These are phyloP conservation scores for Fagus sylvatica DNA, from an alignment of 306 rosid genomes.

Conservation along the genomic window DNA sequence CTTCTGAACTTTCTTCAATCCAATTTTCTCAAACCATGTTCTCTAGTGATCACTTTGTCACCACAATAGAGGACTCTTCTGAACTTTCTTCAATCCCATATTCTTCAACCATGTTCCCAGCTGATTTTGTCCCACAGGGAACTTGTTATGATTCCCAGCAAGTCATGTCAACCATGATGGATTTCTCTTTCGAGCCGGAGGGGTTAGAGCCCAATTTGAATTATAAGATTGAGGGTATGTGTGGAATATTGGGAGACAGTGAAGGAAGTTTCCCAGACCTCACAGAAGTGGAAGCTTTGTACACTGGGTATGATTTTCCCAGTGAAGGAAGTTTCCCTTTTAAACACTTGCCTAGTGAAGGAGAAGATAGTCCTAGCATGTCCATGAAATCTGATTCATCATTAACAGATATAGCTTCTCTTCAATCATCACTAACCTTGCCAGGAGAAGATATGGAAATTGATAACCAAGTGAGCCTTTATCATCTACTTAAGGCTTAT, in stretches of 20 bases:
- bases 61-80: constrained; percentile 17
- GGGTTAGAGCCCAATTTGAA: neutral
- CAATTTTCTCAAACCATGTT: constrained; percentile 28
- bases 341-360: constrained; percentile 24
- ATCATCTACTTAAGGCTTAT: constrained; percentile 48
- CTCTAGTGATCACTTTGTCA: constrained; percentile 7
- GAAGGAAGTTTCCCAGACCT: constrained; percentile 32
- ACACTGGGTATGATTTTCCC: too few relatives aligned
- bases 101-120: constrained; percentile 24
- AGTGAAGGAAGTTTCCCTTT: constrained; percentile 47
- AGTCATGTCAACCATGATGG: constrained; percentile 22
- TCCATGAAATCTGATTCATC: constrained; percentile 45
- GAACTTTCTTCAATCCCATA: constrained; percentile 22
- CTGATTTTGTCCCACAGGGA: constrained; percentile 24
- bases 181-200: neutral
- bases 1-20: constrained; percentile 19
- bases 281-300: too few relatives aligned
- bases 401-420: constrained; percentile 19
- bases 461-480: constrained; percentile 38
- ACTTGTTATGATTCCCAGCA: constrained; percentile 35
- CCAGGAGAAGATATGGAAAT: constrained; percentile 50
- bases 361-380: constrained; percentile 40
- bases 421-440: constrained; percentile 35
- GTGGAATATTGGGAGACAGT: constrained; percentile 34
- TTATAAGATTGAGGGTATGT: constrained; percentile 12